Evolutionary conservation across 352 stramenopile species (phyloP).

Genomic region (Hyaloperonospora brassicae): DNA sequence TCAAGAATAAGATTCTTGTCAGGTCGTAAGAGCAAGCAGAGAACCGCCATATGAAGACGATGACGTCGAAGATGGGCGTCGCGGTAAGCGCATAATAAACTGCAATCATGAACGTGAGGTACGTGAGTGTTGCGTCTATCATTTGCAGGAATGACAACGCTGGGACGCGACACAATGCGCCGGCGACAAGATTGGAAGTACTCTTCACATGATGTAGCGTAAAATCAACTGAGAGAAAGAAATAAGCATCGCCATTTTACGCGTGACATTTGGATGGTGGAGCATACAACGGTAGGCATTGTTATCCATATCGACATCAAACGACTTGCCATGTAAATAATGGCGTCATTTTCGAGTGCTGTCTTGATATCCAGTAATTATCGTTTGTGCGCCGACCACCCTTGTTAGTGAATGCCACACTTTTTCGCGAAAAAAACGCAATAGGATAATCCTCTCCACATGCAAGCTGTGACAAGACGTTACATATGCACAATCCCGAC

Average conservation of each 20-base stretch:
- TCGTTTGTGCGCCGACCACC: background rate
- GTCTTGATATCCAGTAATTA: background rate
- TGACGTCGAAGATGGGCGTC: no score
- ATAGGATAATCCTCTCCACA: conserved; percentile 19
- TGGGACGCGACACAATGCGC: no score
- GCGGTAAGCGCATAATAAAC: no score
- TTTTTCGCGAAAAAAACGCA: conserved; percentile 15
- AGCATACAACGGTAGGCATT: background rate
- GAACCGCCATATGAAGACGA: no score
- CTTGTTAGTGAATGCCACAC: background rate
- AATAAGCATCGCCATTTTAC: background rate
- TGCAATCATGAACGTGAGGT: no score
- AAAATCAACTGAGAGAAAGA: background rate
- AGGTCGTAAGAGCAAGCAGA: no score
- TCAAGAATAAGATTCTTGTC: no score
- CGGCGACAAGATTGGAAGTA: no score
- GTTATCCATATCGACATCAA: background rate
- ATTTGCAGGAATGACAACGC: no score
- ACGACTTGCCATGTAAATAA: background rate
- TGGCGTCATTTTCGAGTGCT: background rate
- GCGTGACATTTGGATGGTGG: background rate
- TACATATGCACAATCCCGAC: conserved; percentile 12
- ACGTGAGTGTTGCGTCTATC: no score
- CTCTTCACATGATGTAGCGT: background rate
- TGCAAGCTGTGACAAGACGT: conserved; percentile 2